Base-by-base conservation (phyloP, 108 stramenopile genomes). In the Parietichytrium sp. region DNA sequence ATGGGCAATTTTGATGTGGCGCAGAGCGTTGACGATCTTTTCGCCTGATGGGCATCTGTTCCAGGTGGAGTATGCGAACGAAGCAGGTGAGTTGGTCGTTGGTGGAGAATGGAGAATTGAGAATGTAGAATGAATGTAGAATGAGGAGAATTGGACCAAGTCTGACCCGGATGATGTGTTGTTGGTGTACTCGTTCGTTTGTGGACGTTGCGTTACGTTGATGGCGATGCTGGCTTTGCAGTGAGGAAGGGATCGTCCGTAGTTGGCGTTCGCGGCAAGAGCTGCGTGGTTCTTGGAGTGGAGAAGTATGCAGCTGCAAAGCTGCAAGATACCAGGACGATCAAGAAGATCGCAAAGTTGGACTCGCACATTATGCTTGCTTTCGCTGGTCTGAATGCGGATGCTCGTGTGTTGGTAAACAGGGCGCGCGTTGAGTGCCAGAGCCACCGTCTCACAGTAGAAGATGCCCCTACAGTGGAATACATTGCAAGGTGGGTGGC, bases 51-150 rank as follows among this genome's bases (percentile, higher is more conserved):
- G 99, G 48, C 98, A 98, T 83, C 91, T 99, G 83, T 94, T 98
- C 86, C 99, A 99, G 88, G 98, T 99, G 30, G 99, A 99, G 91
- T 99, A 99, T 88, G 98, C 99, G 78, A 98, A 98, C 93, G 97
- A 99, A 83, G 99, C 99, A n/a, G 98, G 98, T 23, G 93, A 97
- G 84, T 85, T 93, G 50, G 83, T 81, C n/a, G n/a, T n/a, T n/a
- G n/a, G n/a, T n/a, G n/a, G n/a, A n/a, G n/a, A n/a, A n/a, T n/a
- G n/a, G n/a, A n/a, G n/a, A n/a, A n/a, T n/a, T n/a, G n/a, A n/a
- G n/a, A n/a, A n/a, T n/a, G n/a, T n/a, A n/a, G n/a, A n/a, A n/a
- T n/a, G n/a, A n/a, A n/a, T n/a, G n/a, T n/a, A n/a, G n/a, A n/a
- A n/a, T n/a, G n/a, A n/a, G n/a, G n/a, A n/a, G n/a, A n/a, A n/a